Evolutionary conservation across 768 basidiomycete genomes (phyloP), one percentile per base, ranked within the genome.

Genomic region (Trametes gibbosa): DNA sequence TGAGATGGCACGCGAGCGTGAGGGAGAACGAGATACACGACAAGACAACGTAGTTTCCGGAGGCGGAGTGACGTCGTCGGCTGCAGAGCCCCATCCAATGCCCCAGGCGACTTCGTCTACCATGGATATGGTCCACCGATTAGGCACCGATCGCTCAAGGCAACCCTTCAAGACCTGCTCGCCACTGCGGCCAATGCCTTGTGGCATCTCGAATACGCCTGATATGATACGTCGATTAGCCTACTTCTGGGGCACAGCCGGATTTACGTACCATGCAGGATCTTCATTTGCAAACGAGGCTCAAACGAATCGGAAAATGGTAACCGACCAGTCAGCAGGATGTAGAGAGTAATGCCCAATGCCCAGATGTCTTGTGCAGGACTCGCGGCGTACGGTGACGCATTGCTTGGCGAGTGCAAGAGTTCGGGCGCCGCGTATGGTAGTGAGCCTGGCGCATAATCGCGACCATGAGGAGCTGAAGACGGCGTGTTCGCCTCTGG

Each of bases 291-390:
- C 57, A 98, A 72, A 34, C 96, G 78, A 1, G 94, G 95, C 72
- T 99, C 96, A 67, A 91, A 99, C 0, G 88, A 76, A 72, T 99
- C 96, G 34, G 70, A 75, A 70, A 98, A 98, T 0, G 97, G 97
- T 7, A 98, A 76, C n/a, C 79, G 77, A 2, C 94, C 94, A 0
- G 86, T 86, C 19, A 98, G 79, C 1, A 99, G 77, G 8, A 88
- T 85, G 69, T 94, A 92, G 1, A 99, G 84, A 62, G 97, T 81
- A 54, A 95, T 86, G 0, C 97, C 97, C 2, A 98, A 75, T 0
- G 97, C 95, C 97, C 97, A 99, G 27, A 98, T 86, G 63, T 99
- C 97, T 68, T 95, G 92, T 0, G 90, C 84, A 2, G 94, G 88
- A 65, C 84, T 75, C 0, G 82, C 80, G 43, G 52, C 65, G 43